Evolutionary conservation across 495 filamentous ascomycete species (phyloP), one percentile per base, ranked within the genome.

Genomic region (Tetracladium marchalianum): DNA sequence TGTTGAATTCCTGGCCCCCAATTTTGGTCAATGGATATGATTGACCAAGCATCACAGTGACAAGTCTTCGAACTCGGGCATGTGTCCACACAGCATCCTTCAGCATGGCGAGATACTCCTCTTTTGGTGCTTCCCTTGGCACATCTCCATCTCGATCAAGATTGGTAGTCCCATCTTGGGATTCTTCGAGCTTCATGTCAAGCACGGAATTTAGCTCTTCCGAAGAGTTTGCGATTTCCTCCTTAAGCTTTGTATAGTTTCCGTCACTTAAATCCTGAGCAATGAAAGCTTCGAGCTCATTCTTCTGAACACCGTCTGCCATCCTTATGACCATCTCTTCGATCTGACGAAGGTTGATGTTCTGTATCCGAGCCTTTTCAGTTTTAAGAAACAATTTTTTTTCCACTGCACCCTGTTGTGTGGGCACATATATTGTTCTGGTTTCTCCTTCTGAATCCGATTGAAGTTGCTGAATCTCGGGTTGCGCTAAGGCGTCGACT

Each of bases 281-380:
- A 41, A 61, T 37, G 57, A 62, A 42, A 17, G 55, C 22, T 11
- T 27, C n/a, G 0, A 39, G 35, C 12, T 41, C 18, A 4, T 34
- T 17, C 31, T 45, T 17, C 11, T 52, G 39, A 11, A 42, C 51
- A 9, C 49, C 49, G 6, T 52, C 52, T 19, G 12, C 11, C 2
- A 60, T 19, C 12, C 54, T 54, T 10, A 35, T 22, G 8, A 57
- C 49, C 78, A 88, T 84, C 47, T 76, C 73, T 49, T 78, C 73
- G 5, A 89, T 59, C 62, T 88, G 81, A 2, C 84, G 72, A 19
- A 84, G 67, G 55, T 89, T 88, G 39, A 85, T 81, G 17, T 71
- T 68, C 46, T 69, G 56, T 10, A 72, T 81, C 32, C 77, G 68
- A 35, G 65, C 64, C 48, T 64, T 70, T 41, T 68, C 67, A 38